These are phyloP conservation scores for Effrenium voratum DNA, from an alignment of 73 alveolate species.

Conservation along the genomic window DNA sequence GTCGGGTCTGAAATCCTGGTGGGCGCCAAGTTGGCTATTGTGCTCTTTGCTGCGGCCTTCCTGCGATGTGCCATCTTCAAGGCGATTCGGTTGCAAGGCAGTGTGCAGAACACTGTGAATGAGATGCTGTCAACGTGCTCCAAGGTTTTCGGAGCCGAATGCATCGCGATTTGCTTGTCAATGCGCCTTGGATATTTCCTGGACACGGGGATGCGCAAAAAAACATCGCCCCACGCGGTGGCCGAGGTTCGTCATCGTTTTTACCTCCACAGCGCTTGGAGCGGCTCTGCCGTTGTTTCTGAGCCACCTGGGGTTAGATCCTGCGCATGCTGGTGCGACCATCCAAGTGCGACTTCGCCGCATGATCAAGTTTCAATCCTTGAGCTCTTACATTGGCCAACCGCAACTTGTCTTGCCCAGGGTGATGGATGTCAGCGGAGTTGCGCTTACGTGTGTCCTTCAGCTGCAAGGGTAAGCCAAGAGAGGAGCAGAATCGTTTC, in stretches of 20 bases:
- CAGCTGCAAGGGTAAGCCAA: not conserved
- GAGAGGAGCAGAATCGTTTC: not conserved
- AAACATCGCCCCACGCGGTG: not conserved
- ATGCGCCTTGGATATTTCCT: constrained; percentile 11
- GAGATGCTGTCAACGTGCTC: not conserved
- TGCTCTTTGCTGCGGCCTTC: constrained; percentile 78
- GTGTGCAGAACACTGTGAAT: not conserved
- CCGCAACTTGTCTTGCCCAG: not conserved
- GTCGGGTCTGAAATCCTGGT: constrained; percentile 50
- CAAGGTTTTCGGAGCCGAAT: constrained; percentile 84
- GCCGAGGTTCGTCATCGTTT: constrained; percentile 56
- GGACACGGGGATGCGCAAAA: not conserved
- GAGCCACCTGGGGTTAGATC: constrained; percentile 69
- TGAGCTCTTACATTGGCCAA: not conserved
- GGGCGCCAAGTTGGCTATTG: constrained; percentile 83
- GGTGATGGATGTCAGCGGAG: constrained; percentile 92
- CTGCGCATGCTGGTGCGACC: constrained; percentile 91
- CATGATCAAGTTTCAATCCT: not conserved
- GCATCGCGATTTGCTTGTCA: constrained; percentile 69
- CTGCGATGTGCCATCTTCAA: constrained; percentile 75
- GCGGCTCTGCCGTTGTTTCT: constrained; percentile 75
- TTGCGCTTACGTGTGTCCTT: constrained; percentile 68
- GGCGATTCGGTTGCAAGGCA: not conserved
- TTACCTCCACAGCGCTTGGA: constrained; percentile 78
- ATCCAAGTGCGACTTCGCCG: constrained; percentile 72